A percentile compares a stretch with the other conserved stretches of the same genome.
These are phyloP conservation scores for Penicillium sp. DNA, from an alignment of 2,329 filamentous ascomycete genomes.

Conservation along the genomic window DNA sequence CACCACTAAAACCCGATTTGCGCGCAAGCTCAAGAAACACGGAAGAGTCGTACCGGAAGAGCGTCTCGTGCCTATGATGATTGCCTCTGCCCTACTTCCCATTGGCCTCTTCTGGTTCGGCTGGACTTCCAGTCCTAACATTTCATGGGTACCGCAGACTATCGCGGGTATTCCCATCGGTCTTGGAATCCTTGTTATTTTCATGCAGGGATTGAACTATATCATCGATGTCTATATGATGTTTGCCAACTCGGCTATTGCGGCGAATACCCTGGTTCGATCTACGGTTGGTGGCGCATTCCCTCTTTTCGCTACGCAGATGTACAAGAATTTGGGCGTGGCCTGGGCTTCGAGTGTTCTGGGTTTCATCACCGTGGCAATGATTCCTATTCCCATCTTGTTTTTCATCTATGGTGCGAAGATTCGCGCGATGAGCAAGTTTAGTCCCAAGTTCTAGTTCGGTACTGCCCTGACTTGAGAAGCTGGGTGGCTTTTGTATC, in stretches of 20 bases:
- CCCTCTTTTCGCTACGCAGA: slow-evolving; percentile 36
- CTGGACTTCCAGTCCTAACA: slow-evolving; percentile 47
- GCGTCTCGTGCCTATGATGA: slow-evolving; percentile 49
- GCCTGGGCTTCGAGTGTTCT: slow-evolving; percentile 43
- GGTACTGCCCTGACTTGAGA: not conserved
- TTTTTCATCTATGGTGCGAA: slow-evolving; percentile 50
- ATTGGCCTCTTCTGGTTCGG: slow-evolving; percentile 54
- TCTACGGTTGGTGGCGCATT: slow-evolving; percentile 37
- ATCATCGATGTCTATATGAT: slow-evolving; percentile 45
- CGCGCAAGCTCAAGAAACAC: slow-evolving; percentile 33
- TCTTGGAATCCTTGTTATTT: slow-evolving; percentile 45
- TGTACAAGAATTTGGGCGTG: slow-evolving; percentile 42
- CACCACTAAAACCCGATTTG: slow-evolving; percentile 44
- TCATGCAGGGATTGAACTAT: slow-evolving; percentile 47
- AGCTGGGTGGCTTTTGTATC: too few species aligned
- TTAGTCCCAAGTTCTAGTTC: slow-evolving; percentile 26
- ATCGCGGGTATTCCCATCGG: slow-evolving; percentile 48
- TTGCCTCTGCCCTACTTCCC: slow-evolving; percentile 46
- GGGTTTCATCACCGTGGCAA: slow-evolving; percentile 40
- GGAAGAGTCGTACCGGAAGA: slow-evolving; percentile 43
- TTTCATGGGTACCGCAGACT: slow-evolving; percentile 50
- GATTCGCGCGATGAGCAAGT: slow-evolving; percentile 38
- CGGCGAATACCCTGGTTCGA: slow-evolving; percentile 40
- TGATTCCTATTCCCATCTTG: slow-evolving; percentile 51
- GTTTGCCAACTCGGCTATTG: slow-evolving; percentile 43